Evolutionary conservation across 768 basidiomycete species (phyloP).

Genomic region (Suillus luteus): DNA sequence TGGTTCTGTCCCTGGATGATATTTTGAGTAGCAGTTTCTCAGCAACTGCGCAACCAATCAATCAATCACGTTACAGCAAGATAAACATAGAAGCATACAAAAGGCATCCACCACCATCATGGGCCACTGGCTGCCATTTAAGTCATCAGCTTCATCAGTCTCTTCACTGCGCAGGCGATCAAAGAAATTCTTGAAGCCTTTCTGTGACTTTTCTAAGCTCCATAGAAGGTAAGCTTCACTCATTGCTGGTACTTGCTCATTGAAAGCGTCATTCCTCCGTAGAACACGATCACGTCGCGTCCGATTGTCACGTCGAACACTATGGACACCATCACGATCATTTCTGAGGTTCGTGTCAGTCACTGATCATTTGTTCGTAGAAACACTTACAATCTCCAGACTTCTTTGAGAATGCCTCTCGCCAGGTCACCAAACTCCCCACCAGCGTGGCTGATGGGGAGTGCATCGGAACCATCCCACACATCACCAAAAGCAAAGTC

Average conservation of each 20-base stretch:
- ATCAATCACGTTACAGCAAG: background rate
- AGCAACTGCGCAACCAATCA: background rate
- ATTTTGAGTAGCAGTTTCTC: background rate
- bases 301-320: too few species aligned
- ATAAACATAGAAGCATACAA: background rate
- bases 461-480: background rate
- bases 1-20: background rate
- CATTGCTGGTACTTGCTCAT: background rate
- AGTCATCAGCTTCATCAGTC: too few species aligned
- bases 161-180: too few species aligned
- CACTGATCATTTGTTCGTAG: too few species aligned
- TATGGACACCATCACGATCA: too few species aligned
- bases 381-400: too few species aligned
- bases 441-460: background rate
- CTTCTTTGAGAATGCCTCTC: too few species aligned
- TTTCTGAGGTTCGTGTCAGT: too few species aligned
- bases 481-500: background rate
- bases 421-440: too few species aligned
- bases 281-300: background rate
- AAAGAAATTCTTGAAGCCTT: background rate
- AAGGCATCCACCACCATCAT: conserved; percentile 6
- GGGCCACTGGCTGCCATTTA: background rate
- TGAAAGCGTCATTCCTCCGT: background rate
- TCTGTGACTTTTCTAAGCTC: conserved; percentile 6
- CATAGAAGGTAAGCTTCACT: conserved; percentile 9